Conservation (phyloP, 1,284 basidiomycete genomes). For the Cutaneotrichosporon arboriforme region DNA sequence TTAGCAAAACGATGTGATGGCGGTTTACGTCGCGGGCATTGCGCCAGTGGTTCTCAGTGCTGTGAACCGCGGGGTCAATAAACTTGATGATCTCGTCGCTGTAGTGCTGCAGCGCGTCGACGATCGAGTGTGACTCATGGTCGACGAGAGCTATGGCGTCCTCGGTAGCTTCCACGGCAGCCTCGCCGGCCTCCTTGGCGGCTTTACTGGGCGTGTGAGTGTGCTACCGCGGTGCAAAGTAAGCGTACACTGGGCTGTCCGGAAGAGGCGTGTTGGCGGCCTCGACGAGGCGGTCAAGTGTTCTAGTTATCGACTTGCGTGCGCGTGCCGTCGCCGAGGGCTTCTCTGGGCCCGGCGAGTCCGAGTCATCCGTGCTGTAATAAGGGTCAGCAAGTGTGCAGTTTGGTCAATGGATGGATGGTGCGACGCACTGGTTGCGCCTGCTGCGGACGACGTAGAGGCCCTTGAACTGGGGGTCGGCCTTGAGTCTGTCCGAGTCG, state of each 20-base stretch:
- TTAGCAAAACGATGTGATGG: neutral
- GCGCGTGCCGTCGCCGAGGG: constrained; percentile 21
- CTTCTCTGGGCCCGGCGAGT: constrained; percentile 24
- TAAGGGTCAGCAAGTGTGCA: neutral
- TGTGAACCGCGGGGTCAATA: constrained; percentile 2
- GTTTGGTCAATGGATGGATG: neutral
- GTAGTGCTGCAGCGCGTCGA: constrained; percentile 1
- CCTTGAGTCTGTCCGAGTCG: constrained; percentile 22
- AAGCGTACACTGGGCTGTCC: constrained; percentile 34
- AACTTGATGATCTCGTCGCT: constrained; percentile 15
- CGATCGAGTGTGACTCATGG: constrained; percentile 14
- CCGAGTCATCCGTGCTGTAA: constrained; percentile 15
- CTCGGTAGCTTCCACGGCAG: constrained; percentile 4
- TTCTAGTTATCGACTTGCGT: constrained; percentile 34
- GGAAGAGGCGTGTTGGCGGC: constrained; percentile 39
- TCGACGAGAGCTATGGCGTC: constrained; percentile 21
- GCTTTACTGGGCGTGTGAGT: neutral
- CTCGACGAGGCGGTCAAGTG: constrained; percentile 29
- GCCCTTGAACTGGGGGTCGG: constrained; percentile 36
- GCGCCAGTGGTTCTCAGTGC: constrained; percentile 1
- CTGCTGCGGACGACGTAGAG: constrained; percentile 25
- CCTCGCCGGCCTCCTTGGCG: constrained; percentile 14
- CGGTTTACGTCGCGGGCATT: neutral
- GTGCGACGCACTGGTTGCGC: neutral
- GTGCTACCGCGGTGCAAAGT: neutral